Conservation (phyloP, 768 basidiomycete species). For the Leccinellum albellum region DNA sequence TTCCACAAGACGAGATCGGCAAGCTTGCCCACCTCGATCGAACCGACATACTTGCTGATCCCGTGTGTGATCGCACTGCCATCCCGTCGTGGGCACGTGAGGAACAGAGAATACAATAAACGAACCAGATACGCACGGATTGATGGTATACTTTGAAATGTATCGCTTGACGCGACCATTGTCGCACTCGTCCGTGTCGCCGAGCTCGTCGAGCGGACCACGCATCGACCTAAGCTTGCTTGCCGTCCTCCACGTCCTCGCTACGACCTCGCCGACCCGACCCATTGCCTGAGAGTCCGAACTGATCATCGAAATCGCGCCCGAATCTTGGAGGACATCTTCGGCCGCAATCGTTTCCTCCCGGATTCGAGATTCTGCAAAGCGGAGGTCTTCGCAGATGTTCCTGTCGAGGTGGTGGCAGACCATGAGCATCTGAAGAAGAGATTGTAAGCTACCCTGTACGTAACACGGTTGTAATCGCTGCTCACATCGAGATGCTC, state of each 20-base stretch:
- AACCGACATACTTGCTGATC: constrained; percentile 82
- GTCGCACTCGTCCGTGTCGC: constrained; percentile 44
- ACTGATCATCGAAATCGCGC: constrained; percentile 95
- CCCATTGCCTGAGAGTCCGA: constrained; percentile 99
- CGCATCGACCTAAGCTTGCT: constrained; percentile 84
- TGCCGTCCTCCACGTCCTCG: constrained; percentile 94
- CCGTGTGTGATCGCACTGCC: constrained; percentile 86
- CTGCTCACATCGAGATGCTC: constrained; percentile 91
- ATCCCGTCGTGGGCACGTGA: background rate
- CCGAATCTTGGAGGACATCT: constrained; percentile 88
- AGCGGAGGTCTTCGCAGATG: constrained; percentile 92
- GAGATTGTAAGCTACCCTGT: background rate
- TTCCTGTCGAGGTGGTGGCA: constrained; percentile 92
- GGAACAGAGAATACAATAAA: background rate
- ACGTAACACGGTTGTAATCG: background rate
- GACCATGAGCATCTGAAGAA: constrained; percentile 94
- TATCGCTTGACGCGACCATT: constrained; percentile 94
- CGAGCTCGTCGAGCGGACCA: constrained; percentile 68
- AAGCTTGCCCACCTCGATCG: constrained; percentile 74
- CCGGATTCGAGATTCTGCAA: constrained; percentile 95
- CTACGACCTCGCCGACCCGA: constrained; percentile 89
- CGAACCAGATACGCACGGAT: constrained; percentile 63
- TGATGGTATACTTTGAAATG: constrained; percentile 94
- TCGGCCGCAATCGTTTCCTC: constrained; percentile 97
- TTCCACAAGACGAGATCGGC: constrained; percentile 97